phyloP scores from a whole-genome alignment of 768 basidiomycete genomes.

The Russula foetens region DNA sequence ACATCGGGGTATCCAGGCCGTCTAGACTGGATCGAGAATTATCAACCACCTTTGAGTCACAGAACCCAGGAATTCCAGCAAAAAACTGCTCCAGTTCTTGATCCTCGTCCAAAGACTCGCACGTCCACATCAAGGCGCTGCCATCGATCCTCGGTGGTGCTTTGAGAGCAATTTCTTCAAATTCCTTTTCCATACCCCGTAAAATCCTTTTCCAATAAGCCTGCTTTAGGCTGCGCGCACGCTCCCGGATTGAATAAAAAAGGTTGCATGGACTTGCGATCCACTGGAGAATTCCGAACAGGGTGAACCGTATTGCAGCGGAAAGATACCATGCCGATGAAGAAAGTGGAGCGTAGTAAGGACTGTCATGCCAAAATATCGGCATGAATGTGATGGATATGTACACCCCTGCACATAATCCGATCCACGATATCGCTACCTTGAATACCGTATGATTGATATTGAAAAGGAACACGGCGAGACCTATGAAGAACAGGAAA shows the following conservation, averaged over 20 bases:
- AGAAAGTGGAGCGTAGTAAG: neutral
- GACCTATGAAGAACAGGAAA: constrained; percentile 15
- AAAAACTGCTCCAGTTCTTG: constrained; percentile 1
- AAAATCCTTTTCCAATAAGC: no score
- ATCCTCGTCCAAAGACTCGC: neutral
- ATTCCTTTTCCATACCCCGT: no score
- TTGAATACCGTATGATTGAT: constrained; percentile 1
- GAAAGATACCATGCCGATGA: neutral
- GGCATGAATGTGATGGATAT: neutral
- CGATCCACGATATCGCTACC: neutral
- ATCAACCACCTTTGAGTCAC: neutral
- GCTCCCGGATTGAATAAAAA: no score
- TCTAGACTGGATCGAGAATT: neutral
- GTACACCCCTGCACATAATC: neutral
- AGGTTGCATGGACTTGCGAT: no score
- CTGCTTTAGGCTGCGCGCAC: no score
- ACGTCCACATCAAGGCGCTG: neutral
- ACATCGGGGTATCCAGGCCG: neutral
- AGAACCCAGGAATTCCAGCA: neutral
- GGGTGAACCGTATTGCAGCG: no score
- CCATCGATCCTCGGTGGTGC: neutral
- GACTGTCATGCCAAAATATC: neutral
- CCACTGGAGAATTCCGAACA: no score
- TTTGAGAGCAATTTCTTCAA: neutral
- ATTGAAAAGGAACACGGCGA: constrained; percentile 9